Conservation (phyloP, 2,329 filamentous ascomycete genomes). For the Falciphora oryzae region DNA sequence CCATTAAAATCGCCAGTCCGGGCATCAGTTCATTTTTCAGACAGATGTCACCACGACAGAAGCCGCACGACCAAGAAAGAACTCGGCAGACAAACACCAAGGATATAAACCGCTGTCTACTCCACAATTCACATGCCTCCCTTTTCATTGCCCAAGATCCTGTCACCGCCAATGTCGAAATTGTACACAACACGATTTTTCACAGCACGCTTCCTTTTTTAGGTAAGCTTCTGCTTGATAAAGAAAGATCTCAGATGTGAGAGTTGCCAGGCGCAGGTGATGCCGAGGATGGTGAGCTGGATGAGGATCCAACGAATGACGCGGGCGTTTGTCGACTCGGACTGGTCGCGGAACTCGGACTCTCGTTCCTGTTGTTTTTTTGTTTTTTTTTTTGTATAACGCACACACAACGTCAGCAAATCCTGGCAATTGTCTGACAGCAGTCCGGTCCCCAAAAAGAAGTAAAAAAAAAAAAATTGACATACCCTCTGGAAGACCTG, state of each 20-base stretch:
- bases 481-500: conserved; percentile 91
- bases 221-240: conserved; percentile 99
- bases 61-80: no score
- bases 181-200: conserved; percentile 7
- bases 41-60: no score
- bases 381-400: background rate
- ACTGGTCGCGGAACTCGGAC: conserved; percentile 96
- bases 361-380: conserved; percentile 69
- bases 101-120: no score
- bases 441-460: background rate
- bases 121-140: no score
- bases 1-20: no score
- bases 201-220: conserved; percentile 22
- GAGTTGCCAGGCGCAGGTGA: conserved; percentile 94
- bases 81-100: no score
- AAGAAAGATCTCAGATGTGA: conserved; percentile 96
- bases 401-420: no score
- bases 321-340: conserved; percentile 83
- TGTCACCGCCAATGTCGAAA: no score
- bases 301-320: conserved; percentile 93
- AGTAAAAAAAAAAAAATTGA: conserved; percentile 15
- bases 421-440: no score
- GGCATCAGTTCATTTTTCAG: no score
- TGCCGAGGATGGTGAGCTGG: conserved; percentile 75
- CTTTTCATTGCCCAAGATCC: no score